phyloP scores from a whole-genome alignment of 148 eudicot species.

The Vaccinium macrocarpon region DNA sequence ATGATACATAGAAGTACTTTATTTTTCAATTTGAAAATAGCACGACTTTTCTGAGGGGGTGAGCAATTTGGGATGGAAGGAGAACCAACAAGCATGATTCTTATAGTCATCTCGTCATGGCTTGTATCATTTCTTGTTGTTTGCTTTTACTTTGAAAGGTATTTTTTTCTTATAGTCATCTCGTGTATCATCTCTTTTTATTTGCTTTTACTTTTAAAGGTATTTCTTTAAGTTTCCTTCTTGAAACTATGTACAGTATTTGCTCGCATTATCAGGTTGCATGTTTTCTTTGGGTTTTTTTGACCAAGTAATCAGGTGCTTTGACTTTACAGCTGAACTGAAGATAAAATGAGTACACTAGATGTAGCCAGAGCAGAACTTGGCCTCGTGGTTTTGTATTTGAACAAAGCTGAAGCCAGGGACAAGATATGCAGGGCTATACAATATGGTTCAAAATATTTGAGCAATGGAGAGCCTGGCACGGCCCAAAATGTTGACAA shows the following conservation, averaged over 20 bases:
- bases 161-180: neutral
- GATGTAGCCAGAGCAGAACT: slow-evolving; percentile 84
- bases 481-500: slow-evolving; percentile 95
- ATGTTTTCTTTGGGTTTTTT: neutral
- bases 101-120: too few relatives aligned
- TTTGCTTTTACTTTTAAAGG: neutral
- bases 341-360: slow-evolving; percentile 60
- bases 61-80: too few relatives aligned
- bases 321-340: slow-evolving; percentile 27
- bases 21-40: too few relatives aligned
- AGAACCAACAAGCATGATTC: too few relatives aligned
- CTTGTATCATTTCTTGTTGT: too few relatives aligned
- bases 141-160: too few relatives aligned
- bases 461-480: slow-evolving; percentile 89
- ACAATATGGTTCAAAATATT: slow-evolving; percentile 90
- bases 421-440: slow-evolving; percentile 98
- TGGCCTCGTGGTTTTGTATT: slow-evolving; percentile 68
- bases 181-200: neutral
- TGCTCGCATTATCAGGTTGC: neutral
- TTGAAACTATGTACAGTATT: neutral
- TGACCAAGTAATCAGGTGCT: neutral
- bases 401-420: slow-evolving; percentile 98
- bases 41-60: too few relatives aligned
- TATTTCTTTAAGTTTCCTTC: neutral
- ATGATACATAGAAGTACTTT: too few relatives aligned